phyloP scores from a whole-genome alignment of 768 basidiomycete species.

The Erythrobasidium yunnanense region DNA sequence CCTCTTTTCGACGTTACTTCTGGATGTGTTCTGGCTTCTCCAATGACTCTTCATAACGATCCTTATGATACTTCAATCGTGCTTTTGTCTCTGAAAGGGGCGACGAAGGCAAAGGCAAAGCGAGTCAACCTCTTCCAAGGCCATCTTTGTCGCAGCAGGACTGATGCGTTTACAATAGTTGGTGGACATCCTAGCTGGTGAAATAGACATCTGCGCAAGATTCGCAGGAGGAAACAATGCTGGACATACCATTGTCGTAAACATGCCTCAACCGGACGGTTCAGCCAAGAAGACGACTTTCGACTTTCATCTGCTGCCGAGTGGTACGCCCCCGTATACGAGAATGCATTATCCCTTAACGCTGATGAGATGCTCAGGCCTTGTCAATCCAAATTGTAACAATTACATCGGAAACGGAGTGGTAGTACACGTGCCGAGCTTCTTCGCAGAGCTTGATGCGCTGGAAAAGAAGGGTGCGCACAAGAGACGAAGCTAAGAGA shows the following conservation, averaged over 20 bases:
- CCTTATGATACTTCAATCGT: not conserved
- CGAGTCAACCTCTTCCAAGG: not conserved
- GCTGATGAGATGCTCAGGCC: slow-evolving; percentile 29
- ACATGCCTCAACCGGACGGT: slow-evolving; percentile 43
- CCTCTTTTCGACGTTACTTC: too few relatives aligned
- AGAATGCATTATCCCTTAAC: not conserved
- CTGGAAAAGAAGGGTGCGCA: slow-evolving; percentile 65
- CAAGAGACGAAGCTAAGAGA: too few relatives aligned
- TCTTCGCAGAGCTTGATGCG: slow-evolving; percentile 83
- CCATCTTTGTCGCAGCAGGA: not conserved
- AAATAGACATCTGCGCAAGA: slow-evolving; percentile 82
- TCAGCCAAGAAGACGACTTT: slow-evolving; percentile 55
- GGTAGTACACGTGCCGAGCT: slow-evolving; percentile 90
- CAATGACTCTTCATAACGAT: not conserved
- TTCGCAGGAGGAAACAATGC: slow-evolving; percentile 99
- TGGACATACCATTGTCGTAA: slow-evolving; percentile 88
- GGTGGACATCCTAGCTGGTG: slow-evolving; percentile 84
- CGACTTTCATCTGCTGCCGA: slow-evolving; percentile 90
- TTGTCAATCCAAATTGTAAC: slow-evolving; percentile 72
- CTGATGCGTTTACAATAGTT: too few relatives aligned
- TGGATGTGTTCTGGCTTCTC: too few relatives aligned
- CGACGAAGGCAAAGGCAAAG: slow-evolving; percentile 44
- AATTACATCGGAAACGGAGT: slow-evolving; percentile 88
- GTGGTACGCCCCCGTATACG: slow-evolving; percentile 58
- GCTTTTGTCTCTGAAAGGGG: slow-evolving; percentile 33